These are phyloP conservation scores for Lactarius evosmus DNA, from an alignment of 768 basidiomycete genomes.

Conservation along the genomic window DNA sequence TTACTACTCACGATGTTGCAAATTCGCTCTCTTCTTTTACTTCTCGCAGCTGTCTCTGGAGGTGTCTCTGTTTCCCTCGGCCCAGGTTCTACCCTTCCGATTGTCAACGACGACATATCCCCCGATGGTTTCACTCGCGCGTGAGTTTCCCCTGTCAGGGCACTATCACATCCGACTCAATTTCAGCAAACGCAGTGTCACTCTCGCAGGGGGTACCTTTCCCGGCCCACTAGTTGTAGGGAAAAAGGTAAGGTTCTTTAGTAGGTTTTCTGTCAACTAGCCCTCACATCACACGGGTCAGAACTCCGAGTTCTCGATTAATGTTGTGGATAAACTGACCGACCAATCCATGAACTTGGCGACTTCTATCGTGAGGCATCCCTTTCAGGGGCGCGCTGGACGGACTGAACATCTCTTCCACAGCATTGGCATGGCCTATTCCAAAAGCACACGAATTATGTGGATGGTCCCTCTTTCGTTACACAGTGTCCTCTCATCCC, in stretches of 20 bases:
- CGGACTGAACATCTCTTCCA: neutral
- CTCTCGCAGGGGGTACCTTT: neutral
- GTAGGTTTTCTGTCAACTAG: neutral
- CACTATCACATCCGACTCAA: neutral
- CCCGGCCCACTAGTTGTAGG: constrained; percentile 18
- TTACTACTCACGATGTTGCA: neutral
- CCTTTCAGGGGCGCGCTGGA: neutral
- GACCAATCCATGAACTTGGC: constrained; percentile 6
- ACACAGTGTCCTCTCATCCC: constrained; percentile 31
- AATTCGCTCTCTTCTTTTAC: constrained; percentile 7
- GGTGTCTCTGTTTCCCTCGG: constrained; percentile 26
- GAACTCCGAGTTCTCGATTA: constrained; percentile 11
- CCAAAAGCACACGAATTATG: constrained; percentile 23
- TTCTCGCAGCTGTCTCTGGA: constrained; percentile 13
- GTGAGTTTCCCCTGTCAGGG: neutral
- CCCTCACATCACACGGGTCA: neutral
- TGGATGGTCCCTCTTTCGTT: constrained; percentile 25
- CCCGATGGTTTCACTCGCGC: constrained; percentile 31
- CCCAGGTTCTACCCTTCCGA: constrained; percentile 26
- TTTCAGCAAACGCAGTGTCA: constrained; percentile 1
- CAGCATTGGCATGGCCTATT: constrained; percentile 32
- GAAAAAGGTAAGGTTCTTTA: neutral
- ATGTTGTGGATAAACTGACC: constrained; percentile 3
- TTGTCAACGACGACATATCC: constrained; percentile 27
- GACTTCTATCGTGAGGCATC: constrained; percentile 21